phyloP scores from a whole-genome alignment of 495 filamentous ascomycete species.

The Amniculicola lignicola region DNA sequence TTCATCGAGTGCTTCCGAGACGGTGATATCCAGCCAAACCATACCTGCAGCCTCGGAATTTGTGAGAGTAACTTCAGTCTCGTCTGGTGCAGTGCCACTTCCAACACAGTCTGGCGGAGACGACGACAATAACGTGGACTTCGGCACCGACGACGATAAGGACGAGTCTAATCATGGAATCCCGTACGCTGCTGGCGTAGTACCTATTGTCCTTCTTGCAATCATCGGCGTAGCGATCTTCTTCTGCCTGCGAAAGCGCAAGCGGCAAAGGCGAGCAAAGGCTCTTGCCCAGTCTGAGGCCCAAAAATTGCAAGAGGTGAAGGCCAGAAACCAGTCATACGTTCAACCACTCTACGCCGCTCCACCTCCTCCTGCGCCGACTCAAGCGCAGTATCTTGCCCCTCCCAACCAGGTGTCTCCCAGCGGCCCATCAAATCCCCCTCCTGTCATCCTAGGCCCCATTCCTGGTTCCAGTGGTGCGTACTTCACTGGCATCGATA shows the following conservation, averaged over 20 bases:
- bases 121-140: not conserved
- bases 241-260: slow-evolving; percentile 29
- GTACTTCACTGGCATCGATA: slow-evolving; percentile 33
- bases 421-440: slow-evolving; percentile 4
- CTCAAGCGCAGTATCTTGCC: not conserved
- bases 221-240: slow-evolving; percentile 22
- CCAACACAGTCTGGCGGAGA: not conserved
- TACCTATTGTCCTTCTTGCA: slow-evolving; percentile 5
- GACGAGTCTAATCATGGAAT: not conserved
- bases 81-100: too few species aligned
- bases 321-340: not conserved
- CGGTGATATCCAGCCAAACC: too few species aligned
- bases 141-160: not conserved
- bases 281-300: not conserved
- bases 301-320: slow-evolving; percentile 17
- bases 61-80: too few species aligned
- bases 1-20: too few species aligned
- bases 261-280: slow-evolving; percentile 6
- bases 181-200: slow-evolving; percentile 7
- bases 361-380: not conserved
- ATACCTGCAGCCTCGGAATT: too few species aligned
- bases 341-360: not conserved
- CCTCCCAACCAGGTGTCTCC: slow-evolving; percentile 7
- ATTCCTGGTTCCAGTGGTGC: slow-evolving; percentile 24
- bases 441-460: slow-evolving; percentile 29